phyloP scores from a whole-genome alignment of 495 filamentous ascomycete species.

The Saxophila tyrrhenica region DNA sequence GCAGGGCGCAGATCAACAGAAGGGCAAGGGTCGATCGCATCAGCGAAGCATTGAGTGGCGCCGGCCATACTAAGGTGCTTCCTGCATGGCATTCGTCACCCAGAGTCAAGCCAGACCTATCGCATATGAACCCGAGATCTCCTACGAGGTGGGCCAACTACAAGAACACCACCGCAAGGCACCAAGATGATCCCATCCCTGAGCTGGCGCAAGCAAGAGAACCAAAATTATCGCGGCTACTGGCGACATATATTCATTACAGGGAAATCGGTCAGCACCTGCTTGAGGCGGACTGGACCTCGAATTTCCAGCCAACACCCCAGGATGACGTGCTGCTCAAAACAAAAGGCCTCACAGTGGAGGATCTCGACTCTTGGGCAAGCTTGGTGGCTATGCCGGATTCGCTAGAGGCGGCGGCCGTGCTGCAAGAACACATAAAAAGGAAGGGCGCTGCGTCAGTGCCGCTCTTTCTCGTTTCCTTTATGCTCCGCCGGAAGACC shows the following conservation, averaged over 20 bases:
- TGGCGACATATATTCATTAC: constrained; percentile 12
- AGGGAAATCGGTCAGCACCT: background rate
- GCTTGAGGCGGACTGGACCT: background rate
- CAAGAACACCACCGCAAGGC: background rate
- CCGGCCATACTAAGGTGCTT: background rate
- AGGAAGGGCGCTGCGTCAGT: background rate
- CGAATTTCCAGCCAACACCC: constrained; percentile 2
- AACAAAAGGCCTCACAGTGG: constrained; percentile 30
- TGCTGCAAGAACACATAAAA: background rate
- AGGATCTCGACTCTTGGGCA: constrained; percentile 48
- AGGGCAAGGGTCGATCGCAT: background rate
- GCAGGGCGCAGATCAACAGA: background rate
- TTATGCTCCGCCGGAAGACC: constrained; percentile 37
- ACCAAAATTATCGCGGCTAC: constrained; percentile 6
- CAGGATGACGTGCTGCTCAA: constrained; percentile 28
- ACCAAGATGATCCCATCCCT: background rate
- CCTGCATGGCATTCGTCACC: background rate
- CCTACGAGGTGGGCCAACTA: background rate
- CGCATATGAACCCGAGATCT: constrained; percentile 2
- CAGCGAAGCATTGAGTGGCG: background rate
- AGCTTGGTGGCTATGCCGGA: constrained; percentile 43
- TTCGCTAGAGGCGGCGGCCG: constrained; percentile 28
- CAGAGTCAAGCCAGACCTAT: constrained; percentile 7
- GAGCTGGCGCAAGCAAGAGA: background rate
- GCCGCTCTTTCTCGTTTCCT: constrained; percentile 23